phyloP scores from a whole-genome alignment of 2,329 filamentous ascomycete species.

The Magnaporthales sp. region DNA sequence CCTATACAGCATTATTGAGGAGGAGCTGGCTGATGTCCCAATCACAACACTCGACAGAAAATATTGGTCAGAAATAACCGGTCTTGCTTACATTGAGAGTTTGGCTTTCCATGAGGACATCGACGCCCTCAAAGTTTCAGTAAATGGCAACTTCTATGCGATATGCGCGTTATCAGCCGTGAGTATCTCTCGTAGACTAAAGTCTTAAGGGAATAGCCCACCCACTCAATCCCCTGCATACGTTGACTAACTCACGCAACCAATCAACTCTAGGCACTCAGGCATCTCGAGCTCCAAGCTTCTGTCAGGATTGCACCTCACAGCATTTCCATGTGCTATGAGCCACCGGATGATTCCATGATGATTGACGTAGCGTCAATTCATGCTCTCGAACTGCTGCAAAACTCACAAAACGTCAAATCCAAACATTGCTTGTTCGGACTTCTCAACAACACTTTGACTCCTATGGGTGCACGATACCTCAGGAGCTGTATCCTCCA shows the following conservation, averaged over 20 bases:
- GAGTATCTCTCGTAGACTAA: constrained; percentile 23
- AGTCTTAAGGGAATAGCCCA: background rate
- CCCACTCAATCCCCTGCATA: background rate
- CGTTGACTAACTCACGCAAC: background rate
- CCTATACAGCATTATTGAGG: constrained; percentile 64
- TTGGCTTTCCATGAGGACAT: constrained; percentile 76
- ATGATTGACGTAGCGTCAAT: constrained; percentile 90
- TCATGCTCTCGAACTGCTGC: constrained; percentile 77
- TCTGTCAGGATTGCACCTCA: constrained; percentile 63
- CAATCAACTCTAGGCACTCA: constrained; percentile 52
- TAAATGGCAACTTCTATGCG: constrained; percentile 78
- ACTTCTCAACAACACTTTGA: constrained; percentile 73
- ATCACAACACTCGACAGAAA: constrained; percentile 63
- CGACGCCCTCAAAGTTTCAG: constrained; percentile 69
- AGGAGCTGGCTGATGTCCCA: constrained; percentile 55
- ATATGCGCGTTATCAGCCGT: constrained; percentile 81
- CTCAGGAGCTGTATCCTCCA: constrained; percentile 82
- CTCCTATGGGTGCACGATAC: constrained; percentile 80
- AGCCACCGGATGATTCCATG: constrained; percentile 86
- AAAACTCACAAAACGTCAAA: constrained; percentile 70
- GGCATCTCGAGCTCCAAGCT: constrained; percentile 67
- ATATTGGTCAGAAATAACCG: constrained; percentile 74
- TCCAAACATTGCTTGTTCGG: constrained; percentile 81
- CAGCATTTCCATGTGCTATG: constrained; percentile 77
- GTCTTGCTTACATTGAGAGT: constrained; percentile 68